These are phyloP conservation scores for Pythium grandisporangium DNA, from an alignment of 352 stramenopile species.

Conservation along the genomic window DNA sequence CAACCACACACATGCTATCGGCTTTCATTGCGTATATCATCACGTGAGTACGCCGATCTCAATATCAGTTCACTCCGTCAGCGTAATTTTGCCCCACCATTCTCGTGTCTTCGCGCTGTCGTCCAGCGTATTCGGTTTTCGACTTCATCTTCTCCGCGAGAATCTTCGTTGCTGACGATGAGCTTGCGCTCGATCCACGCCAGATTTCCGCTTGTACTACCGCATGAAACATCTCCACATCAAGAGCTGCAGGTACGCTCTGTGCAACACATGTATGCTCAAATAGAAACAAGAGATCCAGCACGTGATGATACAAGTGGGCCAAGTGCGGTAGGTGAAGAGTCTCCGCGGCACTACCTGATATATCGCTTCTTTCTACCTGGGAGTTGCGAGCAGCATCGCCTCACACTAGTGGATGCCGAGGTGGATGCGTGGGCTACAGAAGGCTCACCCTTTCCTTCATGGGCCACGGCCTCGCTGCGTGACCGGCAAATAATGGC, in stretches of 20 bases:
- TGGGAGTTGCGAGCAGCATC: constrained; percentile 42
- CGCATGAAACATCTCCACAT: constrained; percentile 19
- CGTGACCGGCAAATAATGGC: constrained; percentile 8
- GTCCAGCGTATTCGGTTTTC: constrained; percentile 19
- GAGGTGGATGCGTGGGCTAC: constrained; percentile 48
- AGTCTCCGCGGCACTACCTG: not conserved
- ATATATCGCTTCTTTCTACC: constrained; percentile 32
- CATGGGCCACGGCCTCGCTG: constrained; percentile 20
- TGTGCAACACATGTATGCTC: constrained; percentile 36
- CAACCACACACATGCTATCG: constrained; percentile 21
- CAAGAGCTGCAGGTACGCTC: constrained; percentile 26
- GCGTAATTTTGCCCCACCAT: not conserved
- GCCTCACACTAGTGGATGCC: constrained; percentile 25
- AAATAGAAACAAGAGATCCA: constrained; percentile 32
- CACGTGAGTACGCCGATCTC: constrained; percentile 20
- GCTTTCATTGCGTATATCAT: constrained; percentile 8
- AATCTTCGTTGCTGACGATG: not conserved
- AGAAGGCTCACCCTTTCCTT: constrained; percentile 2
- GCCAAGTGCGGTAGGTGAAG: not conserved
- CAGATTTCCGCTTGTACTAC: constrained; percentile 36
- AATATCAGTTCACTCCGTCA: constrained; percentile 7
- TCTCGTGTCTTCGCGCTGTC: constrained; percentile 1
- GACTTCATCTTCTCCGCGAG: constrained; percentile 11
- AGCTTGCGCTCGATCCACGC: constrained; percentile 11
- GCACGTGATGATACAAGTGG: not conserved